phyloP scores from a whole-genome alignment of 805 yeast species.

The Ogataea pignaliae region DNA sequence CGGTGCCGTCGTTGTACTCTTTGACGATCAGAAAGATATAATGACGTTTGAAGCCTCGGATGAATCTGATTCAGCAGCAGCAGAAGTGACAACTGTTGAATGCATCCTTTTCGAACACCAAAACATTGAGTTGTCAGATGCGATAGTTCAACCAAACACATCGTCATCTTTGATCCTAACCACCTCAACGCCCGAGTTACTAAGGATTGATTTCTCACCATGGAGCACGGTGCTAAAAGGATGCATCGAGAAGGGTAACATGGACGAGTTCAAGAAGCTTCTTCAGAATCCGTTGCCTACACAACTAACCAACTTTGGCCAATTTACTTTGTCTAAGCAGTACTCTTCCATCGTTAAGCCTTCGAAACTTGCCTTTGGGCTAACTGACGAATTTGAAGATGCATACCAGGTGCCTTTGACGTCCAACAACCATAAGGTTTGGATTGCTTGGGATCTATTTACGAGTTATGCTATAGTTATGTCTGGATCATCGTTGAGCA shows the following conservation, averaged over 20 bases:
- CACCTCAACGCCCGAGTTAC: conserved; percentile 16
- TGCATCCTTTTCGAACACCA: conserved; percentile 6
- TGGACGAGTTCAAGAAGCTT: conserved; percentile 12
- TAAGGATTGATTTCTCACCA: conserved; percentile 24
- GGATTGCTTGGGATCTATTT: conserved; percentile 23
- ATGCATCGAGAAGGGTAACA: conserved; percentile 15
- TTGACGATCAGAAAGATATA: conserved; percentile 17
- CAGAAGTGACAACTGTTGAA: conserved; percentile 10
- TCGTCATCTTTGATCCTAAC: conserved; percentile 16
- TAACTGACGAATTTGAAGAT: background rate
- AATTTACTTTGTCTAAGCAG: conserved; percentile 7
- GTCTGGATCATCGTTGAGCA: conserved; percentile 2
- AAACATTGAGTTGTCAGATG: conserved; percentile 7
- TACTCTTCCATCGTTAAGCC: background rate
- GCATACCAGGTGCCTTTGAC: conserved; percentile 5
- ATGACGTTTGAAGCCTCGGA: conserved; percentile 24
- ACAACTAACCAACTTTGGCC: conserved; percentile 13
- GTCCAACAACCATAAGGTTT: conserved; percentile 16
- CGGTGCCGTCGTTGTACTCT: conserved; percentile 17
- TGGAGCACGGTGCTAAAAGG: conserved; percentile 22
- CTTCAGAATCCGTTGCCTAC: conserved; percentile 20
- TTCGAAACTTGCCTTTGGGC: background rate
- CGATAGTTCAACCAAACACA: conserved; percentile 17
- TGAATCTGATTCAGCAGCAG: background rate
- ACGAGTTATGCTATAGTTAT: conserved; percentile 14